Evolutionary conservation across 495 filamentous ascomycete genomes (phyloP).

Genomic region (Neurospora sp.): DNA sequence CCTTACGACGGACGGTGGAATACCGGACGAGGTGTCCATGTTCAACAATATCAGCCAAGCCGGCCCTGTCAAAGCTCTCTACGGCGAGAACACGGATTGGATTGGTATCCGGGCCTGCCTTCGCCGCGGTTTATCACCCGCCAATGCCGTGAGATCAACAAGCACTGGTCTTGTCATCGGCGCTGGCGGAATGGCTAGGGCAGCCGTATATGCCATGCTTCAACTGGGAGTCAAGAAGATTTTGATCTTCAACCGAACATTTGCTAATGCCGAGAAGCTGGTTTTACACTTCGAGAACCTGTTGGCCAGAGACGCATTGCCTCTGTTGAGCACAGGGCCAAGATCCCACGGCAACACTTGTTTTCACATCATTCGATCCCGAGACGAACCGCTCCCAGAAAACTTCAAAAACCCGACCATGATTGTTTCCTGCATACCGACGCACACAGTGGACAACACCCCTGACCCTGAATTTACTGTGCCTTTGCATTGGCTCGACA

Average conservation of each 20-base stretch:
- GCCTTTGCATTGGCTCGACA: slow-evolving; percentile 55
- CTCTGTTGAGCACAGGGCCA: slow-evolving; percentile 39
- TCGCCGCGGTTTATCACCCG: slow-evolving; percentile 60
- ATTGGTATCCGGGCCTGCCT: slow-evolving; percentile 56
- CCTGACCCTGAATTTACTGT: slow-evolving; percentile 60
- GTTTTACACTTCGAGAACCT: slow-evolving; percentile 52
- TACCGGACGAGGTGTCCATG: slow-evolving; percentile 47
- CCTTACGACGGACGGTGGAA: slow-evolving; percentile 43
- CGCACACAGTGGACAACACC: slow-evolving; percentile 46
- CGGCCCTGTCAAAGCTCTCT: slow-evolving; percentile 54
- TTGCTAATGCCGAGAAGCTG: slow-evolving; percentile 50
- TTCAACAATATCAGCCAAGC: slow-evolving; percentile 50
- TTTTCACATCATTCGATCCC: slow-evolving; percentile 48
- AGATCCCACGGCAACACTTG: slow-evolving; percentile 35
- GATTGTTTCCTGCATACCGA: slow-evolving; percentile 62
- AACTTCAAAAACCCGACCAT: slow-evolving; percentile 52
- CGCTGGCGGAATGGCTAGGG: slow-evolving; percentile 67
- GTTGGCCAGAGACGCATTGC: slow-evolving; percentile 17
- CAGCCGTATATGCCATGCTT: slow-evolving; percentile 66
- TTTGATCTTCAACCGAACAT: slow-evolving; percentile 58
- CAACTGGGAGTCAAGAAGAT: slow-evolving; percentile 65
- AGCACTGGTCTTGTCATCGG: slow-evolving; percentile 61
- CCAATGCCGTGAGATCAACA: slow-evolving; percentile 56
- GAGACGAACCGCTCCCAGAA: slow-evolving; percentile 52
- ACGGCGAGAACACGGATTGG: slow-evolving; percentile 76